Evolutionary conservation across 2,329 filamentous ascomycete species (phyloP).

Genomic region (Thermothelomyces thermophilus): DNA sequence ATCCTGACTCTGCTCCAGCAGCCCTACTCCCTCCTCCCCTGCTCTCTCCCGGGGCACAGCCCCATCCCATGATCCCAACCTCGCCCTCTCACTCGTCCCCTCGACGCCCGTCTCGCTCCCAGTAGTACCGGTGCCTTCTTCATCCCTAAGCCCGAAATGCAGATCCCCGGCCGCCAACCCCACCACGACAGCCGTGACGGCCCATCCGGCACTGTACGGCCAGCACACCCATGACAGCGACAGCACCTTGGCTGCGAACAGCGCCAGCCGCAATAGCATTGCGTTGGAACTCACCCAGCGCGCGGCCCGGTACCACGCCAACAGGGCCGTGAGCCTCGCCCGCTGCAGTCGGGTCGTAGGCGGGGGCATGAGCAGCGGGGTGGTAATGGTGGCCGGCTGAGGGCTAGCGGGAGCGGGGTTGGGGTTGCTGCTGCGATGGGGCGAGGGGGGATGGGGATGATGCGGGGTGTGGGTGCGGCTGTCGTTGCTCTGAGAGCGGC

Average conservation of each 20-base stretch:
- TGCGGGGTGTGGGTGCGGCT: constrained; percentile 28
- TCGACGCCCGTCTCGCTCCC: not conserved
- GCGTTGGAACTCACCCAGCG: constrained; percentile 29
- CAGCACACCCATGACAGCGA: constrained; percentile 38
- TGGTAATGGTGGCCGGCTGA: constrained; percentile 22
- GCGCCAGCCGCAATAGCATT: constrained; percentile 43
- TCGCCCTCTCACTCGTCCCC: not conserved
- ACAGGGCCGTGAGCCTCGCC: constrained; percentile 30
- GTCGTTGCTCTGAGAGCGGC: not conserved
- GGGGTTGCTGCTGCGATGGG: constrained; percentile 24
- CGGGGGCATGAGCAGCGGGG: constrained; percentile 46
- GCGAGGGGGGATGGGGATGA: constrained; percentile 24
- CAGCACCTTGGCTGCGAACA: constrained; percentile 65
- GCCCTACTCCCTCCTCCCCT: not conserved
- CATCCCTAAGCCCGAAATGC: not conserved
- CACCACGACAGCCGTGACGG: constrained; percentile 2
- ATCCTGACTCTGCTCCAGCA: not conserved
- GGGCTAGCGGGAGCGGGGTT: constrained; percentile 1
- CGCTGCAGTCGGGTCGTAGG: constrained; percentile 34
- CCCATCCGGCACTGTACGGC: constrained; percentile 16
- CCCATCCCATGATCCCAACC: not conserved
- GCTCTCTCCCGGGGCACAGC: not conserved
- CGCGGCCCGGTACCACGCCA: constrained; percentile 34
- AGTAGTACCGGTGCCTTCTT: not conserved
- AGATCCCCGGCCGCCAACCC: constrained; percentile 13